These are phyloP conservation scores for Colletotrichum scovillei DNA, from an alignment of 2,329 filamentous ascomycete species.

Conservation along the genomic window DNA sequence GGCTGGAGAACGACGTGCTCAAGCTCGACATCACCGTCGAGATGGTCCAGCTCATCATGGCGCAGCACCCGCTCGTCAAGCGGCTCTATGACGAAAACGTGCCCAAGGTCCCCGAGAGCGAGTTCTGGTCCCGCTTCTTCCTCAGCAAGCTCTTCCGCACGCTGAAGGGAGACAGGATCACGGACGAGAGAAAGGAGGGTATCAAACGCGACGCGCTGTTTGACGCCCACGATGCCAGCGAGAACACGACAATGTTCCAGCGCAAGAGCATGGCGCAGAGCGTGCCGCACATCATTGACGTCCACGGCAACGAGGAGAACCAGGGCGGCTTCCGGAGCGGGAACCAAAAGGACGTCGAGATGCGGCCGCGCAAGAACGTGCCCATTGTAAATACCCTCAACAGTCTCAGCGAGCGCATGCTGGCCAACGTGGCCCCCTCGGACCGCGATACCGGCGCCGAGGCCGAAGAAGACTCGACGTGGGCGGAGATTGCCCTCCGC, in stretches of 20 bases:
- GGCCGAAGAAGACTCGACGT: conserved; percentile 79
- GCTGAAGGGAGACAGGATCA: conserved; percentile 87
- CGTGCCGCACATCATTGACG: conserved; percentile 89
- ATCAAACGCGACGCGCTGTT: conserved; percentile 73
- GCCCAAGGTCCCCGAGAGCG: conserved; percentile 79
- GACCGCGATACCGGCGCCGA: conserved; percentile 77
- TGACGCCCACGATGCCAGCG: conserved; percentile 84
- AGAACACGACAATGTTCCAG: conserved; percentile 68
- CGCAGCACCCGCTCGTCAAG: conserved; percentile 90
- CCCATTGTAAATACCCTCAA: conserved; percentile 93
- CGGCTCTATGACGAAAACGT: conserved; percentile 94
- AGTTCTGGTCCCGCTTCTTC: conserved; percentile 97
- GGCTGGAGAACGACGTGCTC: conserved; percentile 77
- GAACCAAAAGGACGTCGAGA: conserved; percentile 89
- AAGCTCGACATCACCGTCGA: conserved; percentile 90
- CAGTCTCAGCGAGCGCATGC: conserved; percentile 90
- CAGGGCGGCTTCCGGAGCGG: conserved; percentile 84
- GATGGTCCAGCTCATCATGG: conserved; percentile 92
- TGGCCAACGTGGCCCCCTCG: conserved; percentile 85
- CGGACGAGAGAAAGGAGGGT: conserved; percentile 75
- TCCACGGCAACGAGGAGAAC: conserved; percentile 95
- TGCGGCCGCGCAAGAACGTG: conserved; percentile 84
- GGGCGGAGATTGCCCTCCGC: conserved; percentile 78
- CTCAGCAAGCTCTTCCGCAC: conserved; percentile 91
- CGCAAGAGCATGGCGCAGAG: conserved; percentile 69